These are phyloP conservation scores for Dunaliella primolecta DNA, from an alignment of 139 green algal species.

Conservation along the genomic window DNA sequence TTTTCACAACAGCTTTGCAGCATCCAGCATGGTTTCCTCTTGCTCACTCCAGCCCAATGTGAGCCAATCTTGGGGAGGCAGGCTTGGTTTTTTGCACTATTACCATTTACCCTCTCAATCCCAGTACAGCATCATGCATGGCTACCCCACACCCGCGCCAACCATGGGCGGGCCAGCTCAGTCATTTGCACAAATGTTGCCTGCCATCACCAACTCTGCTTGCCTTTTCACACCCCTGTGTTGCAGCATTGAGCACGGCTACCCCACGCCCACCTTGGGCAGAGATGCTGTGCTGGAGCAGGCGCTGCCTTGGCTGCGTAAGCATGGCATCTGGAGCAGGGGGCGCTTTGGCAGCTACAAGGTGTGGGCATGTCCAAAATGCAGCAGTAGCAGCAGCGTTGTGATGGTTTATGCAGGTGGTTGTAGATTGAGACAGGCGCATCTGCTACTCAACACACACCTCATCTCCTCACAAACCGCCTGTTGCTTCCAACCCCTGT, in stretches of 20 bases:
- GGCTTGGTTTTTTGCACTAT: too few species aligned
- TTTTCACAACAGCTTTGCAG: too few species aligned
- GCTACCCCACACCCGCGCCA: not conserved
- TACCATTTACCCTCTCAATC: too few species aligned
- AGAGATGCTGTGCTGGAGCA: slow-evolving; percentile 76
- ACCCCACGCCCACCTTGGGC: slow-evolving; percentile 80
- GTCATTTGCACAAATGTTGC: too few species aligned
- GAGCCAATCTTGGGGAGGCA: too few species aligned
- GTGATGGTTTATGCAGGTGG: not conserved
- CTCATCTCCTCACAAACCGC: too few species aligned
- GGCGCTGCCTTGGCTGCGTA: slow-evolving; percentile 79
- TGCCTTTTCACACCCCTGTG: not conserved
- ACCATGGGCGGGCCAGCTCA: not conserved
- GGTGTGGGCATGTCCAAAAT: slow-evolving; percentile 21
- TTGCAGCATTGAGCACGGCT: slow-evolving; percentile 73
- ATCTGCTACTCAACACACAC: too few species aligned
- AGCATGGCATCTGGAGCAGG: slow-evolving; percentile 79
- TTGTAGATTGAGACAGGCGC: not conserved
- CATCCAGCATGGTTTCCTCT: too few species aligned
- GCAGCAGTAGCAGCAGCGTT: slow-evolving; percentile 1
- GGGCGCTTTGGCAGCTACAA: slow-evolving; percentile 89
- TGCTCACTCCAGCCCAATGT: too few species aligned
- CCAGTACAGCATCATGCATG: not conserved
- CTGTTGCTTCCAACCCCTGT: too few species aligned
- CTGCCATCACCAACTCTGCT: too few species aligned